Evolutionary conservation across 2,329 filamentous ascomycete genomes (phyloP).

Genomic region (Verticillium albo-atrum): DNA sequence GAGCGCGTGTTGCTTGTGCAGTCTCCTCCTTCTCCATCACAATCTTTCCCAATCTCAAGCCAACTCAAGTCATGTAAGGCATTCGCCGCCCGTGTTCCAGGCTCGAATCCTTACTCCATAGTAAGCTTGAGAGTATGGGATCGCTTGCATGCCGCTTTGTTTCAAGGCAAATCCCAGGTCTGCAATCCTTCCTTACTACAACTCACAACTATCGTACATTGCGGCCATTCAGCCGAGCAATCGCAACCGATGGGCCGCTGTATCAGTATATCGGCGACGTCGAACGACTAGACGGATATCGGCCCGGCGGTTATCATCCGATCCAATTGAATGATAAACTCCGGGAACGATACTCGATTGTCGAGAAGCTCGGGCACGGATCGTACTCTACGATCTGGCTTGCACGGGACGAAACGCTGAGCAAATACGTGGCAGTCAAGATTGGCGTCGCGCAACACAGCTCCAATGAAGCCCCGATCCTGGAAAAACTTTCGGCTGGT

Average conservation of each 20-base stretch:
- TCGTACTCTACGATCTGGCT: slow-evolving; percentile 22
- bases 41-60: neutral
- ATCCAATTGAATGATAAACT: slow-evolving; percentile 28
- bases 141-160: neutral
- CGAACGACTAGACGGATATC: slow-evolving; percentile 17
- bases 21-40: neutral
- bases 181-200: neutral
- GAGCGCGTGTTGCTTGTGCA: neutral
- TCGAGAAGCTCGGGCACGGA: slow-evolving; percentile 14
- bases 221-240: neutral
- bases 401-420: slow-evolving; percentile 13
- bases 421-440: slow-evolving; percentile 19
- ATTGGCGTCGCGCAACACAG: slow-evolving; percentile 14
- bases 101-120: neutral
- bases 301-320: slow-evolving; percentile 28
- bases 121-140: neutral
- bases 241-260: neutral
- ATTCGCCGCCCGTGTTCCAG: neutral
- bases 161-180: neutral
- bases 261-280: neutral
- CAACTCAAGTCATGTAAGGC: neutral
- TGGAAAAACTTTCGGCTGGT: slow-evolving; percentile 7
- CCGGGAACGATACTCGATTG: slow-evolving; percentile 9
- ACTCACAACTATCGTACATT: neutral
- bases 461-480: slow-evolving; percentile 9